Evolutionary conservation across 2,329 filamentous ascomycete genomes (phyloP).

Genomic region (Pseudocercospora musae): DNA sequence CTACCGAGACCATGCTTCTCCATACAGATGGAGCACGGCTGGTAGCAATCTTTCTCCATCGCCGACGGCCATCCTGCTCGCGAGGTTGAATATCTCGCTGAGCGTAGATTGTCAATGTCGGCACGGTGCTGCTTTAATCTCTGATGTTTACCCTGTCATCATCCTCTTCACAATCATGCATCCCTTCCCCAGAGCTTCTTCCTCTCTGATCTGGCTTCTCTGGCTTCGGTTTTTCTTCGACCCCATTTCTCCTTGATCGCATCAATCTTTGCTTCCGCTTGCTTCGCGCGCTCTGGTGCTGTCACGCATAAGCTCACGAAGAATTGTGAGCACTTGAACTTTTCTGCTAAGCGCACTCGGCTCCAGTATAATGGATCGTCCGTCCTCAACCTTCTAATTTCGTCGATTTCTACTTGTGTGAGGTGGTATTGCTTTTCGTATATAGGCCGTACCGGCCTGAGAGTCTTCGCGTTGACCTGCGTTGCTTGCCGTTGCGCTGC

Average conservation of each 20-base stretch:
- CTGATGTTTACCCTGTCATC: not conserved
- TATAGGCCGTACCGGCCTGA: conserved; percentile 49
- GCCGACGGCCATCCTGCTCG: not conserved
- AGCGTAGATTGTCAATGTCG: not conserved
- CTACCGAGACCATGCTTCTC: not conserved
- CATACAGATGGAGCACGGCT: not conserved
- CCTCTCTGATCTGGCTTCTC: conserved; percentile 59
- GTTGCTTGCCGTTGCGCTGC: conserved; percentile 22
- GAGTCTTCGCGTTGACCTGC: conserved; percentile 33
- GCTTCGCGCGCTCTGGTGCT: conserved; percentile 45
- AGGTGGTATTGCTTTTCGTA: conserved; percentile 62
- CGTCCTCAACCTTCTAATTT: conserved; percentile 56
- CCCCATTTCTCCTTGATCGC: conserved; percentile 61
- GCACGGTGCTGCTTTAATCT: not conserved
- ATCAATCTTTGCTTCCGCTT: conserved; percentile 47
- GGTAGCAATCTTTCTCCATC: not conserved
- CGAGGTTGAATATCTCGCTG: not conserved
- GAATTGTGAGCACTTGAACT: conserved; percentile 60
- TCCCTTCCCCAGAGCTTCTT: conserved; percentile 60
- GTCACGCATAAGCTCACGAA: conserved; percentile 60
- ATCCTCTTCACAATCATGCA: conserved; percentile 40
- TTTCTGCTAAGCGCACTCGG: conserved; percentile 56
- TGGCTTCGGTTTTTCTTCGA: conserved; percentile 55
- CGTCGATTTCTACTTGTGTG: conserved; percentile 53
- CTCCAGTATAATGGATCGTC: conserved; percentile 60